Evolutionary conservation across 73 alveolate genomes (phyloP), one percentile per base, ranked within the genome.

Genomic region (Breviolum minutum): DNA sequence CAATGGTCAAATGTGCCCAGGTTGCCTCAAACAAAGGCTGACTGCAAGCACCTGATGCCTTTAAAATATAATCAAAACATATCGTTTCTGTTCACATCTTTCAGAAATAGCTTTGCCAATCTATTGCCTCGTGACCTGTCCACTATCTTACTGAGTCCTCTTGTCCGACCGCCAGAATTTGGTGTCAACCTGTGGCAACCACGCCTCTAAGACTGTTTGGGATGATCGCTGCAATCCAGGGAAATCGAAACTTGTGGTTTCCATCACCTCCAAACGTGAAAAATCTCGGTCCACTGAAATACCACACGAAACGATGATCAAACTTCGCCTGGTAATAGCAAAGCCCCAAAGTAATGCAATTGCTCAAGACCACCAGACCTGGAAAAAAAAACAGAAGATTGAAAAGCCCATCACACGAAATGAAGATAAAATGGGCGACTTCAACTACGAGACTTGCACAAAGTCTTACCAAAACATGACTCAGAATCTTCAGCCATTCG

Each of bases 311-410:
- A 11, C 63, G 27, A 16, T 29, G 24, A 7, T 73, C 48, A 22
- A 71, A 62, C 83, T 16, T 5, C 2, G 73, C 98, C 87, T 92
- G 98, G n/a, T 79, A 92, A 30, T 92, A 92, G 17, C 69, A 54
- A 26, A 92, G 80, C 69, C 91, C 98, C 79, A 92, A 30, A 26
- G 76, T 80, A 17, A 74, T 74, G 91, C 86, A 29, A 80, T 92
- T 92, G 98, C 98, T 92, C 80, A 92, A 32, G 90, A 92, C 64
- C 64, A 92, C 68, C 64, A 92, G 91, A 69, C 98, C 98, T 92
- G 84, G 10, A 26, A 9, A 17, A 27, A 20, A 7, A 11, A n/a
- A n/a, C n/a, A n/a, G 24, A 22, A 40, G 32, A 8, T 32, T 6
- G 17, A 26, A 81, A 32, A 40, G 54, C 54, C 54, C 54, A 40